Base-by-base conservation (phyloP, 768 basidiomycete species). In the Chiua virens region DNA sequence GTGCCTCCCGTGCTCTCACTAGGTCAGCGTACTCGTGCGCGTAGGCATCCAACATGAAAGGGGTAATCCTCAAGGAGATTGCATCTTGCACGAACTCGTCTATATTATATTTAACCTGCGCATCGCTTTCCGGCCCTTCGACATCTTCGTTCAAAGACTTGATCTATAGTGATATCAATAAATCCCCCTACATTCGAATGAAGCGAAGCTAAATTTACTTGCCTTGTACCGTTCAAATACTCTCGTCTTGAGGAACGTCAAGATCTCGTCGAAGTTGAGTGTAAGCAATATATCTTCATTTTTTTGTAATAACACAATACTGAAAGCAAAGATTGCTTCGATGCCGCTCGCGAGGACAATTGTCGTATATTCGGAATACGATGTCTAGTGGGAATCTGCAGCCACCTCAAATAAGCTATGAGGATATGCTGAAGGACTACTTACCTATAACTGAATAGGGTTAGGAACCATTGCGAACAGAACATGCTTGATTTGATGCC, bases 401-500 rank as follows among this genome's bases (percentile, higher is more conserved):
- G 17, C 23, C 28, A 23, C 30, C 17, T 54, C 32, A 42, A 37
- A 17, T 21, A 28, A 27, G 32, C 23, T 14, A 42, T 3, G 36
- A 34, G 3, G 13, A 32, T 15, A 17, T 28, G 18, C 47, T 27
- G 32, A 9, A 25, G 25, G 23, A 22, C 8, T 7, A 64, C 79
- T 61, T 63, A 87, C 92, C 92, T 83, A 70, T 96, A 98, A 64
- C 92, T 91, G 75, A 98, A 98, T 67, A 99, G 73, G 0, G 97
- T 98, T 65, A 99, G 76, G 70, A 98, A 98, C 97, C 97, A 99
- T 57, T 98, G 97, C 14, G 92, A 93, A 63, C 92, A 96, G 66
- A 89, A 98, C 94, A 99, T 98, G 72, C 89, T 95, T 41, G 92
- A 94, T 68, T 98, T 98, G 64, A 98, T 75, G 27, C 95, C 96